Base-by-base conservation (phyloP, 2,329 filamentous ascomycete species). In the Mycosphaerelloides madeirae region DNA sequence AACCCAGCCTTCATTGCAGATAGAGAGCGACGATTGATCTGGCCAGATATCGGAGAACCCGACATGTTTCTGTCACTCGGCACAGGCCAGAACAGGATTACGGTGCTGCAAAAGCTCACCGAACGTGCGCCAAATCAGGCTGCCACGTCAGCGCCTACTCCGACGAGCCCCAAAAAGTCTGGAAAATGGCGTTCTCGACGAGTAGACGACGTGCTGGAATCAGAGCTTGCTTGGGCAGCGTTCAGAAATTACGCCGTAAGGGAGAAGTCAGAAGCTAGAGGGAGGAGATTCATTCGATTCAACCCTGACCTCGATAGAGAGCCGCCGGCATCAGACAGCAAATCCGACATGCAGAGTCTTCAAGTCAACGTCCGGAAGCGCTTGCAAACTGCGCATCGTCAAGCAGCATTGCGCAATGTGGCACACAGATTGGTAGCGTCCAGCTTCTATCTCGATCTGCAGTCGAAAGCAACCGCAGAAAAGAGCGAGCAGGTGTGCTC, bases 1-100 rank as follows among this genome's bases (percentile, higher is more conserved):
- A 78, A 78, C 33, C 76, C 75, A 2, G 68, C 75, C 16, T 59
- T 63, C 5, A 65, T 78, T 48, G 75, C 76, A 3, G 70, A 77
- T 39, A 60, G 67, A 36, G 75, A 77, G 34, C 49, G 61, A 18
- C 56, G 52, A 14, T 53, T 65, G 3, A 59, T 66, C 14, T 65
- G 63, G 63, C 62, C 63, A 12, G 61, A 64, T 31, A 46, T 51
- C 3, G 54, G 38, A 12, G 56, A 63, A 25, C 63, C 63, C 7
- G 63, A 66, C 37, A 49, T 66, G 35, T 64, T 66, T 37, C 41
- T 66, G 1, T 64, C 62, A 1, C 51, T 66, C 0, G 63, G 63
- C 2, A 63, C 62, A 6, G 63, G 62, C 1, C 61, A 65, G 44
- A 60, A 64, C 41, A 49, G 57, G 29, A 59, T 59, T 38, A 59